Base-by-base conservation (phyloP, 2,329 filamentous ascomycete genomes). In the Pyrenochaeta sp. region DNA sequence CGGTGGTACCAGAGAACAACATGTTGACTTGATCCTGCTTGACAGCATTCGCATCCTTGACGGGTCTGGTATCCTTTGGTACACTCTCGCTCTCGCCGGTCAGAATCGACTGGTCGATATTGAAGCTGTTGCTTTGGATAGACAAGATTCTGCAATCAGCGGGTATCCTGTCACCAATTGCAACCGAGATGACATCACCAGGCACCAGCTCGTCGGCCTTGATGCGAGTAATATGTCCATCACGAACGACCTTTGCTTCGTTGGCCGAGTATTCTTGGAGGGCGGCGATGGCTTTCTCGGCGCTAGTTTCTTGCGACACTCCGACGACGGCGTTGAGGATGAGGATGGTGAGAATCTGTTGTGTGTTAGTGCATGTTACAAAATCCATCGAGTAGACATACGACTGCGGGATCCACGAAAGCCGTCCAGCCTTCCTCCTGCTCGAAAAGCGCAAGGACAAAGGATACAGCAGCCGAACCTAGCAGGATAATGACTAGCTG, bases 241-340 rank as follows among this genome's bases (percentile, higher is more conserved):
- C 86, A 64, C 94, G 89, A 46, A 96, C 73, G 39, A 96, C 93
- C 69, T 93, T 99, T 60, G 94, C 93, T 74, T 96, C 90, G 74
- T 97, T 99, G 66, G 94, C 94, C 20, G 93, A 97, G 77, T 99
- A 99, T 82, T 99, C 93, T 75, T 99, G 94, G 44, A 99, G 83
- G 30, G 94, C 94, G 18, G 94, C 92, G 70, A 99, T 99, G 37
- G 94, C 94, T 77, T 97, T 96, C 74, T 99, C 94, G 56, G 94
- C 94, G 68, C 92, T 96, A 75, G 90, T 96, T 79, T 99, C 94
- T 79, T 99, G 94, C 43, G 93, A 96, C 19, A 99, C 94, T 69
- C 94, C 94, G 54, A 99, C 94, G 58, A 99, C 87, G 50, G 94
- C 89, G 75, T 99, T 99, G 63, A 99, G 85, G 53, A 99, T 88